phyloP scores from a whole-genome alignment of 2,329 filamentous ascomycete species.

The Curvularia sp. region DNA sequence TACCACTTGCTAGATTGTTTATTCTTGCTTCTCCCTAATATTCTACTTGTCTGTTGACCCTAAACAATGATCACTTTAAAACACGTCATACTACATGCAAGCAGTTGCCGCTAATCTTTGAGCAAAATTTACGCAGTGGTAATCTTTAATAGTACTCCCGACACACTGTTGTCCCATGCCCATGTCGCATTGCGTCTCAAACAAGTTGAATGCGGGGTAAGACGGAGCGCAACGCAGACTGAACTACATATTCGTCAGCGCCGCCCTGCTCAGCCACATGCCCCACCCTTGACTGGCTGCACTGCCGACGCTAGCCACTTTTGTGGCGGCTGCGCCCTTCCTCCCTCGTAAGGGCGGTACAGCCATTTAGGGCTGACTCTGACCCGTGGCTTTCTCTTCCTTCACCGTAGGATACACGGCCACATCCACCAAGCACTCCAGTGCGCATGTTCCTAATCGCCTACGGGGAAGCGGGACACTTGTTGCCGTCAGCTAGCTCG shows the following conservation, averaged over 20 bases:
- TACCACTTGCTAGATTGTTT: background rate
- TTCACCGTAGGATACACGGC: background rate
- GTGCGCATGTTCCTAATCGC: background rate
- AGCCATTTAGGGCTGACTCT: conserved; percentile 22
- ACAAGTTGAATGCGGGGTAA: background rate
- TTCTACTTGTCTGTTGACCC: background rate
- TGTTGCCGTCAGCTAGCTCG: background rate
- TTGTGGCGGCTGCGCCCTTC: conserved; percentile 20
- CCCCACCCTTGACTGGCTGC: conserved; percentile 13
- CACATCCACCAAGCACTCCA: background rate
- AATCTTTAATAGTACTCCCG: too few relatives aligned
- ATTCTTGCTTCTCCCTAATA: background rate
- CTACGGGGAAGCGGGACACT: background rate
- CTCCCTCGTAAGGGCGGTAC: conserved; percentile 29
- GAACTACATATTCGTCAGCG: background rate
- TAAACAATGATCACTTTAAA: background rate
- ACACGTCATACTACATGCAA: background rate
- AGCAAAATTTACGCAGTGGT: too few relatives aligned
- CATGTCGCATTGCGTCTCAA: background rate
- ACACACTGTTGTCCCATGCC: background rate
- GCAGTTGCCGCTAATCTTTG: too few relatives aligned
- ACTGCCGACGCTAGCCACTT: conserved; percentile 15
- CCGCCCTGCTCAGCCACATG: conserved; percentile 15
- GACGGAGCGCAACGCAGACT: background rate
- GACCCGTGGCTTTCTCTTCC: conserved; percentile 7